Base-by-base conservation (phyloP, 345 rosid species). In the Raphanus raphanistrum region DNA sequence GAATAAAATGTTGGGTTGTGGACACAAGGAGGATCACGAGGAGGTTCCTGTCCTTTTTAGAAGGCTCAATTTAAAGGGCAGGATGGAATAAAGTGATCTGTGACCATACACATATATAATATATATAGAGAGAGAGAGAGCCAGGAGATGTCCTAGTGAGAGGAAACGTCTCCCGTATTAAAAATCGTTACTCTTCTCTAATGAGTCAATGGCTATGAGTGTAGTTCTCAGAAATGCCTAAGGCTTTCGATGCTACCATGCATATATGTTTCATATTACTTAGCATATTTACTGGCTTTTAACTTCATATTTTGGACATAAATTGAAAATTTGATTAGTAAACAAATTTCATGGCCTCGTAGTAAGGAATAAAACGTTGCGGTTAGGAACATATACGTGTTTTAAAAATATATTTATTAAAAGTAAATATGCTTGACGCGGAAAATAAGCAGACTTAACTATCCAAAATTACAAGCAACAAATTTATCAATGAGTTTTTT, bases 41-140 rank as follows among this genome's bases (percentile, higher is more conserved):
- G 80, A 76, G 83, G 83, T 75, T 76, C 80, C 10, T 65, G 76
- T 76, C 80, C 83, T 76, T 80, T 80, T 80, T 80, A 80, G 80
- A 80, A 70, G 77, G 59, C 83, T 76, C 80, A 66, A 71, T 80
- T 75, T 68, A 58, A 80, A 70, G 76, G 25, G 41, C 55, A 64
- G 65, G 25, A 52, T 15, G 65, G 83, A 80, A 76, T 76, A 76
- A 76, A 71, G 76, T 76, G 76, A 66, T 65, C 69, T 70, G 76
- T 75, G 80, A 80, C 70, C 77, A 67, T 33, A 77, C 72, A 71
- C 26, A 71, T 17, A 52, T 52, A 52, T 3, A 65, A 64, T 8
- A 77, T 32, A 41, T 28, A 41, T 8, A 43, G 17, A 38, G 16
- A 41, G 58, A 15, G 25, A 52, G 60, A 16, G 48, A 29, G 26